phyloP scores from a whole-genome alignment of 2,329 filamentous ascomycete species.

The Ramichloridium luteum region DNA sequence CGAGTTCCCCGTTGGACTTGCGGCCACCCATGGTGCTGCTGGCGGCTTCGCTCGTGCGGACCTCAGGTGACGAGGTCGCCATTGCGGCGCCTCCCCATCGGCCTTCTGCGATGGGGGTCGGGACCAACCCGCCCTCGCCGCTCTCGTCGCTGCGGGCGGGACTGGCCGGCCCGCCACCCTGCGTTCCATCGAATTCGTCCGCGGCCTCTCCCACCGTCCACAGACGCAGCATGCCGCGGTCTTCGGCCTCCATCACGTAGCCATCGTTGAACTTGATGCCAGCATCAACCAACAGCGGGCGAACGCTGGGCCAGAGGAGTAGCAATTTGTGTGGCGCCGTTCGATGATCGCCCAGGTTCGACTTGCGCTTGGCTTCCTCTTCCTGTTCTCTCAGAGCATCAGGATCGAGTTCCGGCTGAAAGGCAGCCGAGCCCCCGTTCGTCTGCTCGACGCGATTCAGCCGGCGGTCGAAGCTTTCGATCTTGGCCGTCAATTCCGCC shows the following conservation, averaged over 20 bases:
- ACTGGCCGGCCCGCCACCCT: constrained; percentile 25
- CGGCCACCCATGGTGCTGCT: constrained; percentile 36
- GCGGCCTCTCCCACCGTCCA: constrained; percentile 29
- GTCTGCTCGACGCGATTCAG: constrained; percentile 18
- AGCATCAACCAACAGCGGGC: constrained; percentile 23
- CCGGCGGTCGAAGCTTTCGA: constrained; percentile 18
- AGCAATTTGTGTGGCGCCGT: constrained; percentile 79
- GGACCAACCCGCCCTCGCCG: constrained; percentile 19
- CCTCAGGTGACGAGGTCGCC: constrained; percentile 4
- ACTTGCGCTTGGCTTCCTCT: constrained; percentile 35
- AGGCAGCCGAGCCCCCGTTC: constrained; percentile 1
- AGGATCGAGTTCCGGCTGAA: constrained; percentile 5
- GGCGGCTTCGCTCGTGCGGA: constrained; percentile 8
- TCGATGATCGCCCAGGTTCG: constrained; percentile 75
- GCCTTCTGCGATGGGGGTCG: constrained; percentile 32
- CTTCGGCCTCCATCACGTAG: constrained; percentile 28
- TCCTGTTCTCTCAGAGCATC: constrained; percentile 2
- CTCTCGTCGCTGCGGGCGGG: constrained; percentile 29
- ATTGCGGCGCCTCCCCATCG: constrained; percentile 41
- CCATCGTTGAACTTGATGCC: constrained; percentile 19
- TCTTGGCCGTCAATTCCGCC: constrained; percentile 13
- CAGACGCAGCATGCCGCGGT: constrained; percentile 24
- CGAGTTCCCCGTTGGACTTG: constrained; percentile 40
- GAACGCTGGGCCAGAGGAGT: constrained; percentile 44
- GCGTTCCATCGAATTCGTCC: constrained; percentile 26